phyloP scores from a whole-genome alignment of 768 basidiomycete genomes.

The Pseudohyphozyma bogoriensis region DNA sequence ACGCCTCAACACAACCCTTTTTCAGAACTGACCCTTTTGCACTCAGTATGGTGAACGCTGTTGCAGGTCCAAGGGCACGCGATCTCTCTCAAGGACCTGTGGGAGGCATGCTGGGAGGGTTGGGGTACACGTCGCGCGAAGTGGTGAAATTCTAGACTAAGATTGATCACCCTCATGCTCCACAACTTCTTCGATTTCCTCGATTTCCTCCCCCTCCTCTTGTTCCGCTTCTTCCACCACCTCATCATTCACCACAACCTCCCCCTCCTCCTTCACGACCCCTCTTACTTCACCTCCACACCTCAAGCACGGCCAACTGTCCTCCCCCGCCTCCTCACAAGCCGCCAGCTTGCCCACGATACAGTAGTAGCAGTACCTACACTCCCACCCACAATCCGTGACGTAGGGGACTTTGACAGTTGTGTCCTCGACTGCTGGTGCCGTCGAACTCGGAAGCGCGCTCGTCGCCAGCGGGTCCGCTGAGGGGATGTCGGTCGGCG shows the following conservation, averaged over 20 bases:
- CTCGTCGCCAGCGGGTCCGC: constrained; percentile 33
- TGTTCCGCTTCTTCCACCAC: background rate
- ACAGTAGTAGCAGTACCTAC: constrained; percentile 89
- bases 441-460: constrained; percentile 16
- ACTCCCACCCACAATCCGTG: constrained; percentile 60
- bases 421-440: constrained; percentile 42
- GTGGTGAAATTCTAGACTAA: constrained; percentile 29
- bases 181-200: background rate
- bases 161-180: background rate
- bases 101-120: constrained; percentile 24
- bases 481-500: constrained; percentile 17
- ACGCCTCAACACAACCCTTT: fast-evolving
- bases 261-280: constrained; percentile 15
- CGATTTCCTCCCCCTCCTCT: background rate
- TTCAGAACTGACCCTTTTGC: background rate
- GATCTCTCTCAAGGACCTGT: constrained; percentile 26
- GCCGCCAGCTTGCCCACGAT: constrained; percentile 71
- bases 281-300: constrained; percentile 20
- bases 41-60: constrained; percentile 24
- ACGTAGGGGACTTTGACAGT: constrained; percentile 66
- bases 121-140: constrained; percentile 20
- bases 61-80: constrained; percentile 27
- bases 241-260: constrained; percentile 5
- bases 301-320: constrained; percentile 29
- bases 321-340: constrained; percentile 22